A percentile compares a stretch with the other conserved stretches of the same genome.
phyloP scores from a whole-genome alignment of 257 asterid genomes.

The Nicotiana knightiana region DNA sequence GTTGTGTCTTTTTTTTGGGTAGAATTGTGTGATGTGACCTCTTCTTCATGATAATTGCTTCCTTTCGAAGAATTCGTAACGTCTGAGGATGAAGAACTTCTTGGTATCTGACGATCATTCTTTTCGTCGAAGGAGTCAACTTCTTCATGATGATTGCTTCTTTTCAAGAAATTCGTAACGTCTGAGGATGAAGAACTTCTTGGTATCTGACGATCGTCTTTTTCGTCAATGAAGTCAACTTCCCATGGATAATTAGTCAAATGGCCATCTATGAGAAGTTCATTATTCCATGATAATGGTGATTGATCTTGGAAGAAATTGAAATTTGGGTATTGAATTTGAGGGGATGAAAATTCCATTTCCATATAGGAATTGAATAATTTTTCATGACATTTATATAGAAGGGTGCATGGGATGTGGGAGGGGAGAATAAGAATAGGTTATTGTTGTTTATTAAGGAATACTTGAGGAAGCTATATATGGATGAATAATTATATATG shows the following conservation, averaged over 20 bases:
- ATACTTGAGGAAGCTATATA: neutral
- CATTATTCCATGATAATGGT: neutral
- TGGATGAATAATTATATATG: neutral
- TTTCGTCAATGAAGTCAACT: neutral
- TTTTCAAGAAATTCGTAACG: neutral
- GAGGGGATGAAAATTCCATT: neutral
- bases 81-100: neutral
- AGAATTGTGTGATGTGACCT: neutral
- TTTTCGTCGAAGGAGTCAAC: neutral
- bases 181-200: neutral
- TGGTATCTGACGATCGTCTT: neutral
- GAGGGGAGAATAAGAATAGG: neutral
- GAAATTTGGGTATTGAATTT: neutral
- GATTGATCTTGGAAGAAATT: neutral
- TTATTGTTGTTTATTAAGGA: neutral
- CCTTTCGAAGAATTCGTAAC: neutral
- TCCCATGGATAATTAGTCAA: neutral
- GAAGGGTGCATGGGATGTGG: neutral
- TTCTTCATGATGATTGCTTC: neutral
- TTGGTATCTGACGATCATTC: neutral
- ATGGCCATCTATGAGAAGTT: neutral
- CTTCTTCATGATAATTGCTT: neutral
- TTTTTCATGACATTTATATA: neutral
- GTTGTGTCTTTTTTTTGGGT: neutral
- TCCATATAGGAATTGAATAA: neutral